phyloP scores from a whole-genome alignment of 495 filamentous ascomycete genomes.

The Hypoxylon perforatum region DNA sequence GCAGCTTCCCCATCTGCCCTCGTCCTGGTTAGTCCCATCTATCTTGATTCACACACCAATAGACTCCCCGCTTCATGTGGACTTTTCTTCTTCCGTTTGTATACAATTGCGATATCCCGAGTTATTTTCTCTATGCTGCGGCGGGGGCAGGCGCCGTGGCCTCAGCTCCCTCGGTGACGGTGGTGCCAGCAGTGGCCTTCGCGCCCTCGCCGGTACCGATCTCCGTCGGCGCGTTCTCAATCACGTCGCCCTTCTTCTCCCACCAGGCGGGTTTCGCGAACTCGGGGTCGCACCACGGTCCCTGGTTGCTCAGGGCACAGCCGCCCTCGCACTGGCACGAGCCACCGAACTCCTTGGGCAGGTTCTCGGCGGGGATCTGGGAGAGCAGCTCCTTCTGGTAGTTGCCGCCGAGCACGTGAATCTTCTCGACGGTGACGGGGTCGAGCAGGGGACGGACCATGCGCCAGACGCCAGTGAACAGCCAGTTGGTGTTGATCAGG shows the following conservation, averaged over 20 bases:
- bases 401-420: constrained; percentile 82
- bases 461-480: constrained; percentile 83
- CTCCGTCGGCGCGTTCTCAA: constrained; percentile 42
- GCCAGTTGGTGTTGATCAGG: constrained; percentile 97
- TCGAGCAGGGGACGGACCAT: constrained; percentile 92
- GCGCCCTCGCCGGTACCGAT: constrained; percentile 33
- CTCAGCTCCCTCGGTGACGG: constrained; percentile 45
- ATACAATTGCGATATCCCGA: constrained; percentile 9
- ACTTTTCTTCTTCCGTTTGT: constrained; percentile 22
- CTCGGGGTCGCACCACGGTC: constrained; percentile 88
- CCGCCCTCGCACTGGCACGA: constrained; percentile 84
- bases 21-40: constrained; percentile 24
- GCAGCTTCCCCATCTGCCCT: constrained; percentile 11
- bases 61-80: constrained; percentile 32
- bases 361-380: constrained; percentile 90
- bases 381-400: constrained; percentile 85
- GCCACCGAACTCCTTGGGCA: constrained; percentile 89
- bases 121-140: constrained; percentile 30
- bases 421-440: constrained; percentile 95
- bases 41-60: constrained; percentile 19
- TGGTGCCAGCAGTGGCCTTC: constrained; percentile 25
- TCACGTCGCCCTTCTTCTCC: constrained; percentile 55
- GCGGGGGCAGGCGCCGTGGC: constrained; percentile 40
- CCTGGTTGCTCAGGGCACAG: constrained; percentile 86
- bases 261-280: constrained; percentile 78